Evolutionary conservation across 192 early-diverging fungal genomes (phyloP).

Genomic region (Coemansia sp.): DNA sequence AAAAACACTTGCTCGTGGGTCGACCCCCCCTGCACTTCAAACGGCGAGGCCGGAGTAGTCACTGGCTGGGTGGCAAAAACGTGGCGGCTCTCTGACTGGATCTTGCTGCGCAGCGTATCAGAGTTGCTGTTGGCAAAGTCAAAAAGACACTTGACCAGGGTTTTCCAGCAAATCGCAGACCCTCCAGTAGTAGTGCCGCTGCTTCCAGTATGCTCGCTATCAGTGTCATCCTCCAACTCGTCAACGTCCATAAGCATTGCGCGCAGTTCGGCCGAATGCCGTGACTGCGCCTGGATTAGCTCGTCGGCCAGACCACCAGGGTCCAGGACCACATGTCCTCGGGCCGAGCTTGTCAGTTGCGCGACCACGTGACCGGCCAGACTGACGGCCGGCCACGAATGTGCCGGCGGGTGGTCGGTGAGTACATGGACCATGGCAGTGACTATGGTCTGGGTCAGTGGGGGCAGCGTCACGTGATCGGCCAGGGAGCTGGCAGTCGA

Average conservation of each 20-base stretch:
- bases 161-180: slow-evolving; percentile 25
- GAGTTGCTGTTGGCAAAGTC: slow-evolving; percentile 41
- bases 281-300: slow-evolving; percentile 17
- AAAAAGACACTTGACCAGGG: slow-evolving; percentile 29
- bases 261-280: slow-evolving; percentile 38
- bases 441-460: slow-evolving; percentile 21
- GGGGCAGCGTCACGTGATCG: slow-evolving; percentile 1
- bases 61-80: slow-evolving; percentile 10
- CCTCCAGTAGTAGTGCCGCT: background rate
- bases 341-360: slow-evolving; percentile 16
- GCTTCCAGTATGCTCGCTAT: background rate
- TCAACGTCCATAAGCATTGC: slow-evolving; percentile 17
- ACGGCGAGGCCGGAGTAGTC: background rate
- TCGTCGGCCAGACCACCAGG: slow-evolving; percentile 12
- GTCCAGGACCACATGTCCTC: slow-evolving; percentile 22
- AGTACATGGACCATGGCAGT: slow-evolving; percentile 40
- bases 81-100: slow-evolving; percentile 30
- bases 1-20: background rate
- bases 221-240: background rate
- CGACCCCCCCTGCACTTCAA: background rate
- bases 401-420: slow-evolving; percentile 18
- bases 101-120: slow-evolving; percentile 28
- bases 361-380: slow-evolving; percentile 32
- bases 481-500: slow-evolving; percentile 5
- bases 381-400: slow-evolving; percentile 31